Evolutionary conservation across 2,329 filamentous ascomycete genomes (phyloP).

Genomic region (Drechslerella coelobrocha): DNA sequence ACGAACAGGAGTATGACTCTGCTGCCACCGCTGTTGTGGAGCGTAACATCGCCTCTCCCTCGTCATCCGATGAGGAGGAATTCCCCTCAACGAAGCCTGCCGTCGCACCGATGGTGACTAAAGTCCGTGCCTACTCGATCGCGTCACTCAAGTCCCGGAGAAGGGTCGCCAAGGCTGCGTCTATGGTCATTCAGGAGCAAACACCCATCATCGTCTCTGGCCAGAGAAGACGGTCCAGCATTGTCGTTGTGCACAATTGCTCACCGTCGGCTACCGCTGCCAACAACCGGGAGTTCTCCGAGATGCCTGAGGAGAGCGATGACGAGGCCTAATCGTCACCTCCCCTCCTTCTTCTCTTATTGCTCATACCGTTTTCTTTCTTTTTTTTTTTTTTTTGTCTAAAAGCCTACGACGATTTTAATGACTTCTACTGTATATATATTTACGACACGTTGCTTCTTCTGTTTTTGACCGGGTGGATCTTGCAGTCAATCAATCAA

Average conservation of each 20-base stretch:
- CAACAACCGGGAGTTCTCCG: slow-evolving; percentile 37
- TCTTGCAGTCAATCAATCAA: neutral
- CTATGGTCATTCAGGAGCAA: slow-evolving; percentile 36
- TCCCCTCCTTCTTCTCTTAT: slow-evolving; percentile 2
- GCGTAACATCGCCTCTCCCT: slow-evolving; percentile 12
- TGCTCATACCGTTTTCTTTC: slow-evolving; percentile 16
- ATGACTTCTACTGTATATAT: neutral
- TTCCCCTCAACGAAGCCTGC: slow-evolving; percentile 44
- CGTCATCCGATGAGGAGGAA: slow-evolving; percentile 37
- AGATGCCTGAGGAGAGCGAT: slow-evolving; percentile 49
- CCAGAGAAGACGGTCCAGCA: slow-evolving; percentile 38
- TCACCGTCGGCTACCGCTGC: slow-evolving; percentile 17
- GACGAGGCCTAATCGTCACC: slow-evolving; percentile 34
- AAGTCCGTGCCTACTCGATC: slow-evolving; percentile 45
- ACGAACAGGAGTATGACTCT: slow-evolving; percentile 48
- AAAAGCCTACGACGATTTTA: slow-evolving; percentile 29
- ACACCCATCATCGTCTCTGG: slow-evolving; percentile 37
- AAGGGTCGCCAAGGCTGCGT: slow-evolving; percentile 14
- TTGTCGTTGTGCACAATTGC: slow-evolving; percentile 50
- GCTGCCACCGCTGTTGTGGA: slow-evolving; percentile 37
- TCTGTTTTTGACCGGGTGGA: neutral
- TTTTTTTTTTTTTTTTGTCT: slow-evolving; percentile 11
- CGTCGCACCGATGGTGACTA: slow-evolving; percentile 45
- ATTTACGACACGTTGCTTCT: slow-evolving; percentile 2
- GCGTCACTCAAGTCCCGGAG: slow-evolving; percentile 32